These are phyloP conservation scores for Vitis rupestris DNA, from an alignment of 164 flowering plant genomes.

Conservation along the genomic window DNA sequence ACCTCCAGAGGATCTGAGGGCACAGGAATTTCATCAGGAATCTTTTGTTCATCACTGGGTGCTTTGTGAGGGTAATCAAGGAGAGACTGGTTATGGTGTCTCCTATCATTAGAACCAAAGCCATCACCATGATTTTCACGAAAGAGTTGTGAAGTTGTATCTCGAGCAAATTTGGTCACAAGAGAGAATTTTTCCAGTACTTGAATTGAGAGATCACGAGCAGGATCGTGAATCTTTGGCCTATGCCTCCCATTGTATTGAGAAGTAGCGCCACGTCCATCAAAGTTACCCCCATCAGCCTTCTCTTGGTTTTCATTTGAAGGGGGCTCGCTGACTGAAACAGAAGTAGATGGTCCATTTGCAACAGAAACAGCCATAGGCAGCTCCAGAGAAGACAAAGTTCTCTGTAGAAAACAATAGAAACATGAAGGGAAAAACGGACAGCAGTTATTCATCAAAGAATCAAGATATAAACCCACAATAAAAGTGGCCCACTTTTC, in stretches of 20 bases:
- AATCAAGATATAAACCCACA: no score
- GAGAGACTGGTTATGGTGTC: slow-evolving; percentile 32
- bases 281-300: slow-evolving; percentile 23
- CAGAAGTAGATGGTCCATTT: slow-evolving; percentile 41
- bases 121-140: slow-evolving; percentile 65
- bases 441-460: not conserved
- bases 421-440: not conserved
- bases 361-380: slow-evolving; percentile 79
- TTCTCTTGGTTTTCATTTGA: slow-evolving; percentile 37
- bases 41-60: slow-evolving; percentile 25
- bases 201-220: slow-evolving; percentile 89
- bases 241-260: slow-evolving; percentile 49
- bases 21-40: slow-evolving; percentile 41
- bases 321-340: slow-evolving; percentile 32
- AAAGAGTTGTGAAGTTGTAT: slow-evolving; percentile 91
- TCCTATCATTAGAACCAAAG: slow-evolving; percentile 47
- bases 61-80: slow-evolving; percentile 27
- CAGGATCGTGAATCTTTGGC: slow-evolving; percentile 79
- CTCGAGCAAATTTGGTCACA: slow-evolving; percentile 96
- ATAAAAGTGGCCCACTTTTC: no score
- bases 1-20: slow-evolving; percentile 80
- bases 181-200: slow-evolving; percentile 96
- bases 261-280: slow-evolving; percentile 28
- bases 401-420: slow-evolving; percentile 55
- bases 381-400: slow-evolving; percentile 90